Percentiles rank a stretch among this genome's conserved stretches.
Conservation (phyloP, 352 stramenopile species). For the Pythium dissotocum region DNA sequence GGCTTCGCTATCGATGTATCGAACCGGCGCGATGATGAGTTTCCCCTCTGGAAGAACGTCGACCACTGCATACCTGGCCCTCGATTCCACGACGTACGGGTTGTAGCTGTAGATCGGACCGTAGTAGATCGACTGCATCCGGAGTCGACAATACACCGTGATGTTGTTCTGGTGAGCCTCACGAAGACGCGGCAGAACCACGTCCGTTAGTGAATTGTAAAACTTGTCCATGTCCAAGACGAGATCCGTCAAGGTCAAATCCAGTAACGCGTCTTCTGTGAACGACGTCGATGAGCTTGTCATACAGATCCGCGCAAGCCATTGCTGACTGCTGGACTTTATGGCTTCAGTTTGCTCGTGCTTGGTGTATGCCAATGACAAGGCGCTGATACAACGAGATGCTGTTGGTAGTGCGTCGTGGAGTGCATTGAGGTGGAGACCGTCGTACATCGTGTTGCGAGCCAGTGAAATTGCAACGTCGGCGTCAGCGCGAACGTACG, state of each 20-base stretch:
- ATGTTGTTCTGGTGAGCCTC: too few species aligned
- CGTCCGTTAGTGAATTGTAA: not conserved
- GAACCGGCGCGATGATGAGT: too few species aligned
- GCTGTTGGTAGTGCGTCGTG: not conserved
- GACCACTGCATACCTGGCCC: too few species aligned
- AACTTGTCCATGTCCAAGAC: not conserved
- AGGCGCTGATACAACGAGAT: not conserved
- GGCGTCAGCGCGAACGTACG: not conserved
- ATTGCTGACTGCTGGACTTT: not conserved
- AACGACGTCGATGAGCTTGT: not conserved
- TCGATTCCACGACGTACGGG: too few species aligned
- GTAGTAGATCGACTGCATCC: too few species aligned
- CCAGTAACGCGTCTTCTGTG: not conserved
- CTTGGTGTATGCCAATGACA: not conserved
- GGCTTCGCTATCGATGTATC: too few species aligned
- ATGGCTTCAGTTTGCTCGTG: too few species aligned
- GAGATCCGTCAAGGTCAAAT: not conserved
- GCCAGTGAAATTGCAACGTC: not conserved
- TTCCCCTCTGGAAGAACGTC: too few species aligned
- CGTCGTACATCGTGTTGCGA: not conserved
- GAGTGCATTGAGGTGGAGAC: slow-evolving; percentile 1
- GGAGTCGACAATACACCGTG: too few species aligned
- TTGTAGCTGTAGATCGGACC: too few species aligned
- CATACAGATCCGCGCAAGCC: slow-evolving; percentile 4
- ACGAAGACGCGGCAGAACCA: not conserved